Percentiles rank a stretch among this genome's conserved stretches.
Evolutionary conservation across 345 rosid genomes (phyloP).

Genomic region (Crucihimalaya himalaica): DNA sequence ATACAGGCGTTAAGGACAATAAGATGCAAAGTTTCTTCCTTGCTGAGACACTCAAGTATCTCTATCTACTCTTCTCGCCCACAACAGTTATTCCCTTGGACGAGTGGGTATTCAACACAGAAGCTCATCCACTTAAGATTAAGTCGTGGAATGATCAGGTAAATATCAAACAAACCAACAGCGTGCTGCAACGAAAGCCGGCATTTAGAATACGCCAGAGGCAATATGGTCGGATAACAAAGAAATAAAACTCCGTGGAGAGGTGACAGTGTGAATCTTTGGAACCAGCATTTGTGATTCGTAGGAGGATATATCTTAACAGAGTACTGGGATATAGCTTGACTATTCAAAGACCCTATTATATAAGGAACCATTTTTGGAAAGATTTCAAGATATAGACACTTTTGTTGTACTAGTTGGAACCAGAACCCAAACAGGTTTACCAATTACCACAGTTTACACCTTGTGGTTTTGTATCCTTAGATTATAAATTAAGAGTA

Average conservation of each 20-base stretch:
- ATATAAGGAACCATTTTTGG: slow-evolving; percentile 21
- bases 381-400: slow-evolving; percentile 19
- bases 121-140: slow-evolving; percentile 86
- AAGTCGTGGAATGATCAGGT: slow-evolving; percentile 44
- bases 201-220: slow-evolving; percentile 35
- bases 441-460: neutral
- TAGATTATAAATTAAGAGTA: neutral
- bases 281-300: slow-evolving; percentile 24
- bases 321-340: neutral
- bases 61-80: slow-evolving; percentile 89
- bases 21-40: slow-evolving; percentile 97
- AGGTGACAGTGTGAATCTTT: slow-evolving; percentile 18
- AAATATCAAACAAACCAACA: slow-evolving; percentile 22
- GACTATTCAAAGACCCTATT: slow-evolving; percentile 16
- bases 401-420: neutral
- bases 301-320: slow-evolving; percentile 11
- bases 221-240: slow-evolving; percentile 34
- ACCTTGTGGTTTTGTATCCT: slow-evolving; percentile 20
- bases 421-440: slow-evolving; percentile 10
- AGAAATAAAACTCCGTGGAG: slow-evolving; percentile 23
- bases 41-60: slow-evolving; percentile 88
- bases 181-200: slow-evolving; percentile 15
- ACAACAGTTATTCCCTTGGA: slow-evolving; percentile 75
- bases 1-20: slow-evolving; percentile 78
- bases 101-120: slow-evolving; percentile 98